These are phyloP conservation scores for Termitomyces sp. DNA, from an alignment of 768 basidiomycete genomes.

Conservation along the genomic window DNA sequence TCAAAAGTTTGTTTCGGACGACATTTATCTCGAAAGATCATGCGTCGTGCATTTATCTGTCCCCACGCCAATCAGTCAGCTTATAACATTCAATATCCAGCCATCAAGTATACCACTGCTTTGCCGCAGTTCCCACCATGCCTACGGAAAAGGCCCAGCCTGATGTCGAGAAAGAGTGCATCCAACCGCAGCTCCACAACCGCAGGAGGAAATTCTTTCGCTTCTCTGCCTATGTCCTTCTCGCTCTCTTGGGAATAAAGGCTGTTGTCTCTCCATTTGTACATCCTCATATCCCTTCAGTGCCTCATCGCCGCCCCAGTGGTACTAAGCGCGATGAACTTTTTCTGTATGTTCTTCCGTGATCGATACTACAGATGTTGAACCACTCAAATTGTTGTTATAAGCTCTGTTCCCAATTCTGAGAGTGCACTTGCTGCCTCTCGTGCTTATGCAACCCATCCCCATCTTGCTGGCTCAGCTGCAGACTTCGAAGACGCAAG, in stretches of 20 bases:
- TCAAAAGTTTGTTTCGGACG: neutral
- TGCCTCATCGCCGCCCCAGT: conserved; percentile 7
- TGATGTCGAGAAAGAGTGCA: conserved; percentile 11
- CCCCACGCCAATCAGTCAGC: conserved; percentile 1
- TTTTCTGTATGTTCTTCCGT: conserved; percentile 18
- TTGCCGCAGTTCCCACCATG: conserved; percentile 10
- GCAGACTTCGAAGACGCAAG: conserved; percentile 65
- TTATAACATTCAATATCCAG: neutral
- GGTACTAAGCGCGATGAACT: conserved; percentile 17
- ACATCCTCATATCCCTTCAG: neutral
- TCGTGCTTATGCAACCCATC: conserved; percentile 58
- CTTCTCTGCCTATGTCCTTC: conserved; percentile 4
- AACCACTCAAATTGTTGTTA: neutral
- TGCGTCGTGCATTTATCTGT: neutral
- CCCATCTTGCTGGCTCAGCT: conserved; percentile 67
- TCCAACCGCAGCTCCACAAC: conserved; percentile 4
- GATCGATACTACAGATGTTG: neutral
- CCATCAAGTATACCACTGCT: neutral
- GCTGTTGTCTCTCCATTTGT: conserved; percentile 1
- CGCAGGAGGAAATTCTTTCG: conserved; percentile 12
- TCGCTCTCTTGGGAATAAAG: conserved; percentile 13
- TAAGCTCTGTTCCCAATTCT: conserved; percentile 52
- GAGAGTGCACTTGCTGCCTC: conserved; percentile 59
- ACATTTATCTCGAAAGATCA: neutral
- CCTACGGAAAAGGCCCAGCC: conserved; percentile 12